These are phyloP conservation scores for Umbelopsis sp. DNA, from an alignment of 371 early-diverging fungal genomes.

Conservation along the genomic window DNA sequence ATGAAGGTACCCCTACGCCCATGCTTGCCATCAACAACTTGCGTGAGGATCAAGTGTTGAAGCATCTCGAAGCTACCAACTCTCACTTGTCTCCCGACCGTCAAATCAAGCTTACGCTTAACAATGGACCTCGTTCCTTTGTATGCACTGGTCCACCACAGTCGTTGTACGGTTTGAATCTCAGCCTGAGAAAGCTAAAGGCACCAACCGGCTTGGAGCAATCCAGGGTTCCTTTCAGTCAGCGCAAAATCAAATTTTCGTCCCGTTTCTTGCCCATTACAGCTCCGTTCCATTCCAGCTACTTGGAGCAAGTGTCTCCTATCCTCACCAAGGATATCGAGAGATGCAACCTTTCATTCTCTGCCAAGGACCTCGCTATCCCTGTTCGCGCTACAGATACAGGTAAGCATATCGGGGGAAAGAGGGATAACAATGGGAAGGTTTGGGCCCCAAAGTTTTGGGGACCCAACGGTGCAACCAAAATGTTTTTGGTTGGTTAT, in stretches of 20 bases:
- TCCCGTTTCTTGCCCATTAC: conserved; percentile 88
- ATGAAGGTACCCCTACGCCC: conserved; percentile 93
- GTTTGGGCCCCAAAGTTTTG: not conserved
- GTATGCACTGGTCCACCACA: conserved; percentile 90
- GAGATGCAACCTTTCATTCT: conserved; percentile 59
- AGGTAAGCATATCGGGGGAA: conserved; percentile 42
- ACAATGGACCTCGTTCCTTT: conserved; percentile 87
- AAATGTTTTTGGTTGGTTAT: not conserved
- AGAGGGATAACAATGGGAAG: not conserved
- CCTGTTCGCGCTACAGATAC: conserved; percentile 82
- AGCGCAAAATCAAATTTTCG: conserved; percentile 87
- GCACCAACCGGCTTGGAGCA: conserved; percentile 84
- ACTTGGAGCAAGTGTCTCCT: conserved; percentile 69
- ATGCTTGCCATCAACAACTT: conserved; percentile 89
- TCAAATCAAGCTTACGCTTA: conserved; percentile 80
- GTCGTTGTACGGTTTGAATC: conserved; percentile 88
- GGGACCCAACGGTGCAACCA: conserved; percentile 4
- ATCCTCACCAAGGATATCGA: conserved; percentile 68
- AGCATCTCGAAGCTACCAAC: conserved; percentile 87
- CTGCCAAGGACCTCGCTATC: conserved; percentile 62
- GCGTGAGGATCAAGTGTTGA: conserved; percentile 73
- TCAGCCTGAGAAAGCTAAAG: conserved; percentile 86
- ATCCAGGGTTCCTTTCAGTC: conserved; percentile 81
- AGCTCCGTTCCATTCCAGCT: conserved; percentile 87
- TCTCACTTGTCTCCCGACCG: conserved; percentile 80